Percentiles rank a stretch among this genome's conserved stretches.
Evolutionary conservation across 345 rosid genomes (phyloP).

Genomic region (Syzygium aromaticum): DNA sequence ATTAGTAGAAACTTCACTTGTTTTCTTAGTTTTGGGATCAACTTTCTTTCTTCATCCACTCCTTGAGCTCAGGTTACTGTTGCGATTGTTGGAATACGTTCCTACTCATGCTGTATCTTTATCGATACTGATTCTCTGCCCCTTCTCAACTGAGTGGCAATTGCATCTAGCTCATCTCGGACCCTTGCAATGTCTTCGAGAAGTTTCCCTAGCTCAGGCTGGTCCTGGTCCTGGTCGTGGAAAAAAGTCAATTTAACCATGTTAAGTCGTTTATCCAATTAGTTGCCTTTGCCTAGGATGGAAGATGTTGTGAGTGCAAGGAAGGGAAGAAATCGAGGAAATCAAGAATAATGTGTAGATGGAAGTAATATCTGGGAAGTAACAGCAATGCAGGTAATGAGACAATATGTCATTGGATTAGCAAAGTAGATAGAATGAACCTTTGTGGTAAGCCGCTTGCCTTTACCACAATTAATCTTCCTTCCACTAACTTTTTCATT

Average conservation of each 20-base stretch:
- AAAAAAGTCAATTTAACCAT: not conserved
- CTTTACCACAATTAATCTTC: not conserved
- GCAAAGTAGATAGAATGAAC: not conserved
- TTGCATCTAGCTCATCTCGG: not conserved
- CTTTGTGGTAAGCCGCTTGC: not conserved
- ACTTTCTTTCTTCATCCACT: not conserved
- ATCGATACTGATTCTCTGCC: not conserved
- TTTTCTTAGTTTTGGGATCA: not conserved
- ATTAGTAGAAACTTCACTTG: not conserved
- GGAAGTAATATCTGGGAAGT: not conserved
- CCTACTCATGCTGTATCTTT: not conserved
- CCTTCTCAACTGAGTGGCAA: not conserved
- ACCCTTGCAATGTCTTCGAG: not conserved
- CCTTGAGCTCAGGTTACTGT: not conserved
- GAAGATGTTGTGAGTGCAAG: not conserved
- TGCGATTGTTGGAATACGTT: not conserved
- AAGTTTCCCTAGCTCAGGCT: not conserved
- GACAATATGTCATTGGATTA: not conserved
- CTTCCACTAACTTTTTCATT: not conserved
- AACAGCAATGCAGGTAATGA: not conserved
- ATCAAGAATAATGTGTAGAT: not conserved
- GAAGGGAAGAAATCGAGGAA: not conserved
- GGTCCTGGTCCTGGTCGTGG: slow-evolving; percentile 1
- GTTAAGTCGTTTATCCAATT: not conserved
- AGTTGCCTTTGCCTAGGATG: not conserved